These are phyloP conservation scores for Carex cristatella DNA, from an alignment of 176 grass and related monocot genomes.

Conservation along the genomic window DNA sequence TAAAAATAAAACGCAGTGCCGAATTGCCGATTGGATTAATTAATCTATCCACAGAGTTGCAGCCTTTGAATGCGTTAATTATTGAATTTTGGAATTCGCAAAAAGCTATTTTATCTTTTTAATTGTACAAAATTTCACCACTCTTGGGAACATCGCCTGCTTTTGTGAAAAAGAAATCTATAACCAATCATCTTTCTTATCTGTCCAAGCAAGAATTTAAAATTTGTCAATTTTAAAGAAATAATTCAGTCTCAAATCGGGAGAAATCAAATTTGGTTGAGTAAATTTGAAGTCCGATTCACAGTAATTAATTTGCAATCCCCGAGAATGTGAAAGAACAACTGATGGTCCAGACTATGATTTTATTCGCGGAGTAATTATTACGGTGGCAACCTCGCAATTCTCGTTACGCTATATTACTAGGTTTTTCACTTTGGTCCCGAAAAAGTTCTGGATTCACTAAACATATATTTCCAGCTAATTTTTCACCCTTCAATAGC, in stretches of 20 bases:
- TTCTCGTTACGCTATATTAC: neutral
- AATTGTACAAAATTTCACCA: neutral
- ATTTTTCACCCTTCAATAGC: no score
- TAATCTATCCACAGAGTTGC: neutral
- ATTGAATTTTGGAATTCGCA: conserved; percentile 1
- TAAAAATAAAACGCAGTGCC: neutral
- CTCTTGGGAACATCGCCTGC: conserved; percentile 9
- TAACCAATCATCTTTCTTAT: neutral
- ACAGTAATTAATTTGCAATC: conserved; percentile 14
- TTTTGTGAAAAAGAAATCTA: conserved; percentile 2
- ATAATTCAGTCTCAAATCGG: neutral
- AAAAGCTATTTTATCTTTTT: neutral
- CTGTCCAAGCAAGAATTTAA: conserved; percentile 18
- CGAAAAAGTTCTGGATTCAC: neutral
- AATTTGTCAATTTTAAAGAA: neutral
- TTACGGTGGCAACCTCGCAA: conserved; percentile 18
- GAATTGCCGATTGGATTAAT: neutral
- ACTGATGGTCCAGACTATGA: conserved; percentile 8
- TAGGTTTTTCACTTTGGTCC: neutral
- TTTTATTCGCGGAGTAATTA: conserved; percentile 5
- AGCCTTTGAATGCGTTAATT: neutral
- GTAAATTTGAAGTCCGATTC: conserved; percentile 22
- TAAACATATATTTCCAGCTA: neutral
- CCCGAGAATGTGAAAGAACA: neutral
- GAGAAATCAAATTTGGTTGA: conserved; percentile 11